Conservation (phyloP, 176 grass and related monocot species). For the Triticum monococcum region DNA sequence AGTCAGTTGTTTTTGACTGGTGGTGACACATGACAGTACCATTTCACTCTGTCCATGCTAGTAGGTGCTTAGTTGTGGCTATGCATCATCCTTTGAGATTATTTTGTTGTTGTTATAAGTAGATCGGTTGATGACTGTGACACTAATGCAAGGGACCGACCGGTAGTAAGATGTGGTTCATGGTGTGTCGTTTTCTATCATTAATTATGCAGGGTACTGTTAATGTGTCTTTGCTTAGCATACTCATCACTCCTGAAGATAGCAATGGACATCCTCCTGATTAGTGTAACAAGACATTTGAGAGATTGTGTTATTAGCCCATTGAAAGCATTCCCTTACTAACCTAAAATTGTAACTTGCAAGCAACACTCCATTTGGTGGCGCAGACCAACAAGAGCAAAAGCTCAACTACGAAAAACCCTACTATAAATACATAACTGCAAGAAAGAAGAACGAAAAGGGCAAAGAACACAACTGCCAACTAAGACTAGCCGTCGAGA, state of each 20-base stretch:
- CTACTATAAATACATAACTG: neutral
- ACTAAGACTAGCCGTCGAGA: neutral
- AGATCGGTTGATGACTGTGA: neutral
- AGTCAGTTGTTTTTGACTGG: neutral
- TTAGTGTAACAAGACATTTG: neutral
- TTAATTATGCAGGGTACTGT: neutral
- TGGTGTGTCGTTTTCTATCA: neutral
- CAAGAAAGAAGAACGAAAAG: neutral
- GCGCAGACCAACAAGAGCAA: neutral
- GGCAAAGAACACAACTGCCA: neutral
- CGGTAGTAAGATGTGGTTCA: neutral
- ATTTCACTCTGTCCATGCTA: neutral
- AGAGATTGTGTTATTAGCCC: neutral
- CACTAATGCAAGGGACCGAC: neutral
- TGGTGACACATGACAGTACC: neutral
- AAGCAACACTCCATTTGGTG: neutral
- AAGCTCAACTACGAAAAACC: neutral
- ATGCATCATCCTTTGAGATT: neutral
- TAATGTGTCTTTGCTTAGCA: neutral
- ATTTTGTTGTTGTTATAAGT: neutral
- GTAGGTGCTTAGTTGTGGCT: neutral
- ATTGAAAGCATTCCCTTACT: neutral
- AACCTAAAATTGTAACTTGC: conserved; percentile 4
- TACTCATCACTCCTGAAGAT: conserved; percentile 13
- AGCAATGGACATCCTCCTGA: neutral